Evolutionary conservation across 164 flowering plant genomes (phyloP).

Genomic region (Akebia trifoliata): DNA sequence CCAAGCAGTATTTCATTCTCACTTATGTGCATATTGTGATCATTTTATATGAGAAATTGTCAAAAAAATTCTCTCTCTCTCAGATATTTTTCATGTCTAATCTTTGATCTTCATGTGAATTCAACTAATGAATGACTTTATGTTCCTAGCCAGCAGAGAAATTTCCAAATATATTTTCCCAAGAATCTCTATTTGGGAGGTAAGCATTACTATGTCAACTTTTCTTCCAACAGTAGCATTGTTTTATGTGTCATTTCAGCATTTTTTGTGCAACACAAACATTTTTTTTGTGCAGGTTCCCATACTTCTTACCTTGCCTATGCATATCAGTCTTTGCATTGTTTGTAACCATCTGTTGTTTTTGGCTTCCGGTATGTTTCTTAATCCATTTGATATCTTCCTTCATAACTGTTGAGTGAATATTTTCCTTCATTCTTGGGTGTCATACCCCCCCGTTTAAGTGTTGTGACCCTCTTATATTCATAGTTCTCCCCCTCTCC

Average conservation of each 20-base stretch:
- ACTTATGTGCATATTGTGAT: too few species aligned
- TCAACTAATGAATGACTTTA: background rate
- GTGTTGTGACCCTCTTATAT: too few species aligned
- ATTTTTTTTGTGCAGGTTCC: slow-evolving; percentile 42
- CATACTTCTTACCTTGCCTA: slow-evolving; percentile 64
- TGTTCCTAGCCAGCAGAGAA: slow-evolving; percentile 42
- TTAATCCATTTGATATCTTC: background rate
- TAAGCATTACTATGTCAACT: slow-evolving; percentile 11
- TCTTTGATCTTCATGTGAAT: background rate
- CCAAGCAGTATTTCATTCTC: too few species aligned
- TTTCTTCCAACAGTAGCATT: too few species aligned
- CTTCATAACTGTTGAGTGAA: background rate
- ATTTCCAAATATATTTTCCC: too few species aligned
- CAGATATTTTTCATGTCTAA: background rate
- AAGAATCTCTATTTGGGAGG: slow-evolving; percentile 51
- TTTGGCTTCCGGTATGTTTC: slow-evolving; percentile 52
- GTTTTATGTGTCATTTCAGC: too few species aligned
- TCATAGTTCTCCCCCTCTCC: too few species aligned
- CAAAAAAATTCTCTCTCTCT: background rate
- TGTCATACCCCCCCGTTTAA: too few species aligned
- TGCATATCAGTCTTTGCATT: slow-evolving; percentile 40
- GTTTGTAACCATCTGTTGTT: slow-evolving; percentile 23
- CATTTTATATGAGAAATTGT: too few species aligned
- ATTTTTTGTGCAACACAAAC: background rate
- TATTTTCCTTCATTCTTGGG: too few species aligned